Evolutionary conservation across 768 basidiomycete genomes (phyloP), one percentile per base, ranked within the genome.

Genomic region (Mycena galopus): DNA sequence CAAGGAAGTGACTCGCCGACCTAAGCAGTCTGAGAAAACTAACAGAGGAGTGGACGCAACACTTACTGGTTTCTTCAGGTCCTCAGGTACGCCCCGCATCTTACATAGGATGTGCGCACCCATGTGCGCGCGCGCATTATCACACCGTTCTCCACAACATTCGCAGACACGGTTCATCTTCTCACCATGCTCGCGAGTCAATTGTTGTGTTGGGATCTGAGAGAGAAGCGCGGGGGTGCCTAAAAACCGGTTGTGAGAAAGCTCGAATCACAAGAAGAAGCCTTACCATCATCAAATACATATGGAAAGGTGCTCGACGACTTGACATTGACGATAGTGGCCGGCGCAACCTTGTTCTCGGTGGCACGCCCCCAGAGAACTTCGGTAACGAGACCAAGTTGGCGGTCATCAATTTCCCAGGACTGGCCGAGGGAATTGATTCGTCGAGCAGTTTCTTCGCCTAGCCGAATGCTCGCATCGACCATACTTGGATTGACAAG

Each of bases 341-440:
- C 51, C 2, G 64, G 17, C 7, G 29, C 2, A 7, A 65, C 16
- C 1, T 60, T 60, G 35, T 59, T 51, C 21, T 58, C 47, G 1
- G 53, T n/a, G 6, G 56, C 50, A 12, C 29, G 44, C 10, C 23
- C 53, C 69, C 69, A 71, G 2, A 71, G 21, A 8, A 65, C 9
- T 42, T 64, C 69, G 7, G 23, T 8, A 0, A 42, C 57, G 4
- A 63, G 12, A 0, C 64, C 70, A 25, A 71, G 5, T 16, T 51
- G 53, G n/a, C n/a, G n/a, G n/a, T n/a, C n/a, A n/a, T n/a, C n/a
- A n/a, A n/a, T n/a, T n/a, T n/a, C 65, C 71, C 71, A 72, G 10
- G 71, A 66, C 23, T 37, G 25, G 2, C 59, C 29, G 4, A 56
- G 17, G 14, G 65, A 67, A 39, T 72, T 67, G 37, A 72, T 72